Conservation (phyloP, 1,284 basidiomycete genomes). For the Tilletia caries region DNA sequence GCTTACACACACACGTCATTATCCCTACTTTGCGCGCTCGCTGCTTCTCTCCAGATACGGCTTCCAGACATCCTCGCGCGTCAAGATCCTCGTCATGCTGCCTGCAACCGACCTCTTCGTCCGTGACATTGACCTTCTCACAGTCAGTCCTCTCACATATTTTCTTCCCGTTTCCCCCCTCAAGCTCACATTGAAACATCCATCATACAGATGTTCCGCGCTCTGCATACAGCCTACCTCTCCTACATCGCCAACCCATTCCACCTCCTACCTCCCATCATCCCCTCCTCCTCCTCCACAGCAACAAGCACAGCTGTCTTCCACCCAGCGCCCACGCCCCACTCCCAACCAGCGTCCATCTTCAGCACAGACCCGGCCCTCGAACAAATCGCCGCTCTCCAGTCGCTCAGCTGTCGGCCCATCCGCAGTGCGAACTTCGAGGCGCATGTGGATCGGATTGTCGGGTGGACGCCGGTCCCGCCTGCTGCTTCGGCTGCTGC, state of each 20-base stretch:
- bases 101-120: slow-evolving; percentile 49
- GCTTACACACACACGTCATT: no score
- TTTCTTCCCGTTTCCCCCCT: not conserved
- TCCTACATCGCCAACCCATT: slow-evolving; percentile 53
- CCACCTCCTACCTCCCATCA: slow-evolving; percentile 24
- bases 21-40: no score
- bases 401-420: not conserved
- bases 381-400: not conserved
- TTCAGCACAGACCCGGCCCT: slow-evolving; percentile 9
- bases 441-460: not conserved
- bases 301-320: not conserved
- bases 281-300: not conserved
- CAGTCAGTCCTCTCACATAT: slow-evolving; percentile 20
- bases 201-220: slow-evolving; percentile 48
- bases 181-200: not conserved
- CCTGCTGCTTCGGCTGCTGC: not conserved
- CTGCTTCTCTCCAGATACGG: slow-evolving; percentile 43
- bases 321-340: not conserved
- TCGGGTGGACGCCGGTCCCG: not conserved
- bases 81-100: slow-evolving; percentile 50
- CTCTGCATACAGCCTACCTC: slow-evolving; percentile 53
- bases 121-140: slow-evolving; percentile 53
- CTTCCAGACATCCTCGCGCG: slow-evolving; percentile 51
- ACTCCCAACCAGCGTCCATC: not conserved
- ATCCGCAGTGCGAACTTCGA: not conserved